Conservation (phyloP, 257 asterid genomes). For the Rhazya stricta region DNA sequence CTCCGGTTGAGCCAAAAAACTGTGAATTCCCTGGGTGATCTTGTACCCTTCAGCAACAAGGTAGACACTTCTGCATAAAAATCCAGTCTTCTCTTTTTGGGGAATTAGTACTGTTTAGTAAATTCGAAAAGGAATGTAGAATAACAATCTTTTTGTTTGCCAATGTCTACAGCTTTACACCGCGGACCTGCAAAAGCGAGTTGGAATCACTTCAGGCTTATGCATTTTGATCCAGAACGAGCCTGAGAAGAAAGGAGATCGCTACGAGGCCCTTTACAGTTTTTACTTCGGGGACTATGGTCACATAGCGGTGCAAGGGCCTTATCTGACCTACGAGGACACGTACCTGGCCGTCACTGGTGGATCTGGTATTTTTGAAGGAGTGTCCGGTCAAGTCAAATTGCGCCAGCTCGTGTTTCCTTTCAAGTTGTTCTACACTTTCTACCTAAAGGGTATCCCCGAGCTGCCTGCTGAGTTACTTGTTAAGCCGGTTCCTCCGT, state of each 20-base stretch:
- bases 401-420: conserved; percentile 82
- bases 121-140: not conserved
- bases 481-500: conserved; percentile 62
- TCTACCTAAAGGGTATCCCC: conserved; percentile 77
- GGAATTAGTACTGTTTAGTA: no score
- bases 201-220: conserved; percentile 85
- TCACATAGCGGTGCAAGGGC: conserved; percentile 85
- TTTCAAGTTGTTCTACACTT: conserved; percentile 81
- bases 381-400: conserved; percentile 89
- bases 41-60: conserved; percentile 93
- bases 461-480: conserved; percentile 74
- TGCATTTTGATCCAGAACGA: conserved; percentile 78
- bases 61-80: conserved; percentile 19
- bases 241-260: conserved; percentile 84
- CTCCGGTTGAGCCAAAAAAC: conserved; percentile 80
- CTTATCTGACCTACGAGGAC: conserved; percentile 77
- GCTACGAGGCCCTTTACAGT: conserved; percentile 86
- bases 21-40: conserved; percentile 84
- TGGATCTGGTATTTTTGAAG: conserved; percentile 93
- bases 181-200: conserved; percentile 66
- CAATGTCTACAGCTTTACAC: conserved; percentile 54
- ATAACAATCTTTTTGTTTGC: not conserved
- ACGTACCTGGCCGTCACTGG: conserved; percentile 80
- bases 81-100: not conserved
- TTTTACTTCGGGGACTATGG: conserved; percentile 94